Base-by-base conservation (phyloP, 1,139 yeast genomes). In the Arxiozyma slooffiae region DNA sequence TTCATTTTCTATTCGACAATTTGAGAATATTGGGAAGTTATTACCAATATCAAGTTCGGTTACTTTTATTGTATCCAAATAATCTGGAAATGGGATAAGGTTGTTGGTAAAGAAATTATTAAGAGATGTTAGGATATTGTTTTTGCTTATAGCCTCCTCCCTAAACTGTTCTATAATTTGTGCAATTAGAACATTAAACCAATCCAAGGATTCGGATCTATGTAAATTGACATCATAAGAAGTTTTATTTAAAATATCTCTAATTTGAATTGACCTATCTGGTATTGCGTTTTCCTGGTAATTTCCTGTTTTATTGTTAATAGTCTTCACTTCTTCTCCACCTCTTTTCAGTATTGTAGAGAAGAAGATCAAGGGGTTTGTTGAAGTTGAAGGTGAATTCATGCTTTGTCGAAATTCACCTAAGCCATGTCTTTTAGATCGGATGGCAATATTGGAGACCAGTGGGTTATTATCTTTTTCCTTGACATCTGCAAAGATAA, bases 131-230 rank as follows among this genome's bases (percentile, higher is more conserved):
- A 89, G 80, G 36, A 94, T 84, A 63, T 89, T 89, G 66, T 92
- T 95, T 44, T 89, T 80, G 49, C 79, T 74, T 53, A 87, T 70
- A 0, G 97, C 97, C 64, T 92, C 97, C 21, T 82, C 77, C 53
- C 99, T 76, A 53, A 89, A 76, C 59, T 90, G 96, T 22, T 88
- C 80, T 23, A 92, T 82, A 5, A 90, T 83, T 64, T 94, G 97
- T 0, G 97, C 98, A 22, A 92, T 78, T 46, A 92, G 72, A 1
- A 92, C 97, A 60, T 92, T 92, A 65, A 92, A 88, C 98, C 99
- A 92, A 67, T 92, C 98, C 51, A 92, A 71, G 0, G 96, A 84
- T 70, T 92, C 99, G 0, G 97, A 79, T 2, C 83, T 74, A 66
- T 94, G 98, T 23, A 81, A 81, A 44, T 82, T 81, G 1, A 92